Percentiles rank a stretch among this genome's conserved stretches.
phyloP scores from a whole-genome alignment of 169 alveolate genomes.

The Theileria parva region DNA sequence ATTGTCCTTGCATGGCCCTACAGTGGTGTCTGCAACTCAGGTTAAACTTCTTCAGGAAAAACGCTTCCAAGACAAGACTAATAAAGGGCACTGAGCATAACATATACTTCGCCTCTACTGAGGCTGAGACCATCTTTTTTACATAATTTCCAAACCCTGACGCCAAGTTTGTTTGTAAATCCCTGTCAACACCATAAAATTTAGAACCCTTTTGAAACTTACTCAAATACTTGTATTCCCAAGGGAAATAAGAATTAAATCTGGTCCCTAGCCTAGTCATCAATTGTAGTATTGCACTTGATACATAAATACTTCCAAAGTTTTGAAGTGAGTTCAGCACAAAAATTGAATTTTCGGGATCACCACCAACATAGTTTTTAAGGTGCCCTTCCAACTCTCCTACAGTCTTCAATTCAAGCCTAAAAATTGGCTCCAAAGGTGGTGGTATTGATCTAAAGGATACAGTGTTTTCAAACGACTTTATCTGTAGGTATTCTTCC shows the following conservation, averaged over 20 bases:
- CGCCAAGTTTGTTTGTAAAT: too few relatives aligned
- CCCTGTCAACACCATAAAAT: not conserved
- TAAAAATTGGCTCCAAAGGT: constrained; percentile 49
- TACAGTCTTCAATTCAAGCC: not conserved
- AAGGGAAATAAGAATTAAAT: constrained; percentile 22
- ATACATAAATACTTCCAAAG: constrained; percentile 22
- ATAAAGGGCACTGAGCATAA: constrained; percentile 10
- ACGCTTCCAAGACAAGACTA: not conserved
- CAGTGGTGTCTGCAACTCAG: constrained; percentile 13
- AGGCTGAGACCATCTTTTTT: constrained; percentile 2
- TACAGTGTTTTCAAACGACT: not conserved
- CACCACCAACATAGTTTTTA: constrained; percentile 34
- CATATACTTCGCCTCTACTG: constrained; percentile 6
- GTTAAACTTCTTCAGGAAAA: not conserved
- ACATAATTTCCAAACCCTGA: not conserved
- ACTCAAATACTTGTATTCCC: constrained; percentile 24
- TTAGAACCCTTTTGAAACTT: not conserved
- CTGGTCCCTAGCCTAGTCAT: not conserved
- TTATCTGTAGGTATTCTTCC: constrained; percentile 19
- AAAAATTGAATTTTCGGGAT: constrained; percentile 20
- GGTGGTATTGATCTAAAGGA: constrained; percentile 17
- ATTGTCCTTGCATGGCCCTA: not conserved
- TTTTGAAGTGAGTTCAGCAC: constrained; percentile 8
- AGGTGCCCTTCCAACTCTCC: constrained; percentile 14
- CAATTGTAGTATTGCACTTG: constrained; percentile 43